phyloP scores from a whole-genome alignment of 495 filamentous ascomycete genomes.

The Durotheca rogersii region DNA sequence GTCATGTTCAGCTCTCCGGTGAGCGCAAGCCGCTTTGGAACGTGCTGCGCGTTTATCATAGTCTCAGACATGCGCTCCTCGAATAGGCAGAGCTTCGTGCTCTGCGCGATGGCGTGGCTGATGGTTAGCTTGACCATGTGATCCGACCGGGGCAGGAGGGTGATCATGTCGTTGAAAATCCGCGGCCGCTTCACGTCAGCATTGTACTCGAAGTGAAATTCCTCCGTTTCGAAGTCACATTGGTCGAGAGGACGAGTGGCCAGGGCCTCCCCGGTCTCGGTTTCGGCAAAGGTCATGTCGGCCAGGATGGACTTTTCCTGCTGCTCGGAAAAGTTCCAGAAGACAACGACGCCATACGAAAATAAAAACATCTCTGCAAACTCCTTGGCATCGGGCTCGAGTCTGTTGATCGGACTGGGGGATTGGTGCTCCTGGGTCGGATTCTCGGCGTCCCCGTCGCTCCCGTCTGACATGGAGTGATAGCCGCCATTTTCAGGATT shows the following conservation, averaged over 20 bases:
- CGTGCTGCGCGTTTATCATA: constrained; percentile 88
- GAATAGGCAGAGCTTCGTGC: constrained; percentile 94
- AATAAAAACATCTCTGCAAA: constrained; percentile 99
- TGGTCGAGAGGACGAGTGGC: constrained; percentile 71
- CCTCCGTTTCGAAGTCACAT: constrained; percentile 94
- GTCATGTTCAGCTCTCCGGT: constrained; percentile 91
- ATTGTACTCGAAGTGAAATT: constrained; percentile 98
- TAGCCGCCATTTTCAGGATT: constrained; percentile 18
- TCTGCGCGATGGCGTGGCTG: constrained; percentile 94
- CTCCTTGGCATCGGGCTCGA: constrained; percentile 63
- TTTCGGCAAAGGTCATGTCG: constrained; percentile 87
- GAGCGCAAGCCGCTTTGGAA: constrained; percentile 83
- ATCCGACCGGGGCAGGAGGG: constrained; percentile 79
- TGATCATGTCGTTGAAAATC: constrained; percentile 99
- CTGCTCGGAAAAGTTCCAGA: constrained; percentile 95
- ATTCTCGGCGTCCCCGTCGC: constrained; percentile 20
- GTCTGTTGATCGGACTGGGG: constrained; percentile 48
- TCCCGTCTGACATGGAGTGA: constrained; percentile 11
- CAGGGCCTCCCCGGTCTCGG: constrained; percentile 57
- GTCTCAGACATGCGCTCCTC: constrained; percentile 95
- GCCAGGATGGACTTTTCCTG: constrained; percentile 97
- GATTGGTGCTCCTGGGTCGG: constrained; percentile 29
- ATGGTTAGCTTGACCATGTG: constrained; percentile 99
- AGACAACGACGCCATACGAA: constrained; percentile 95
- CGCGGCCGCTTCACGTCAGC: constrained; percentile 77